Evolutionary conservation across 1,139 yeast genomes (phyloP).

Genomic region (Diutina siamensis): DNA sequence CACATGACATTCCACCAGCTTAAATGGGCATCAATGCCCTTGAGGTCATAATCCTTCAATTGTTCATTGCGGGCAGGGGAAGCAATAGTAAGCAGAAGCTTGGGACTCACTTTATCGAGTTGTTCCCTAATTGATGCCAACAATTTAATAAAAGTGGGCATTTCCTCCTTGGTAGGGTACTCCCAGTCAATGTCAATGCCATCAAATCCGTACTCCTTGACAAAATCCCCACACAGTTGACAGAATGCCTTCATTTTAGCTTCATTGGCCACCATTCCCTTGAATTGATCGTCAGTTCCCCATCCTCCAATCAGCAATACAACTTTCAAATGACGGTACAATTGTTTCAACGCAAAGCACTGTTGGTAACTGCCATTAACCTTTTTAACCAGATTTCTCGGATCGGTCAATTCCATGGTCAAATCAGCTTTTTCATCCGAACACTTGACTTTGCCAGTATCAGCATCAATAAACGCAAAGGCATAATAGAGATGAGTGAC

Average conservation of each 20-base stretch:
- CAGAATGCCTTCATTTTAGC: constrained; percentile 37
- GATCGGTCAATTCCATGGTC: constrained; percentile 23
- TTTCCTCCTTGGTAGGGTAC: constrained; percentile 44
- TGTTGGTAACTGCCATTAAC: constrained; percentile 40
- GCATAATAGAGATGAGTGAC: constrained; percentile 72
- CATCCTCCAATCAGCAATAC: constrained; percentile 85
- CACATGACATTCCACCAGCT: constrained; percentile 82
- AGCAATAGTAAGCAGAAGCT: constrained; percentile 51
- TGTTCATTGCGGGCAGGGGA: constrained; percentile 48
- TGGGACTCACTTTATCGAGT: constrained; percentile 19
- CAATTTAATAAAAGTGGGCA: constrained; percentile 38
- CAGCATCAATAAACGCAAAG: constrained; percentile 47
- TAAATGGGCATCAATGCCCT: constrained; percentile 46
- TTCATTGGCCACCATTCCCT: constrained; percentile 27
- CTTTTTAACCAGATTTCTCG: constrained; percentile 16
- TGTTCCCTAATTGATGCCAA: constrained; percentile 29
- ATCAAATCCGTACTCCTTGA: constrained; percentile 57
- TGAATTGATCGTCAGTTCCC: constrained; percentile 50
- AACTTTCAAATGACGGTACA: constrained; percentile 41
- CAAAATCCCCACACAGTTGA: constrained; percentile 31
- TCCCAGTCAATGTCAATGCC: constrained; percentile 97
- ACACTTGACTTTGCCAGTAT: constrained; percentile 40
- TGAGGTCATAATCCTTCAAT: constrained; percentile 12
- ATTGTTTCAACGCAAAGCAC: constrained; percentile 35
- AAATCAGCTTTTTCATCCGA: constrained; percentile 64